These are phyloP conservation scores for Aspergillus quadricinctus DNA, from an alignment of 2,329 filamentous ascomycete genomes.

Conservation along the genomic window DNA sequence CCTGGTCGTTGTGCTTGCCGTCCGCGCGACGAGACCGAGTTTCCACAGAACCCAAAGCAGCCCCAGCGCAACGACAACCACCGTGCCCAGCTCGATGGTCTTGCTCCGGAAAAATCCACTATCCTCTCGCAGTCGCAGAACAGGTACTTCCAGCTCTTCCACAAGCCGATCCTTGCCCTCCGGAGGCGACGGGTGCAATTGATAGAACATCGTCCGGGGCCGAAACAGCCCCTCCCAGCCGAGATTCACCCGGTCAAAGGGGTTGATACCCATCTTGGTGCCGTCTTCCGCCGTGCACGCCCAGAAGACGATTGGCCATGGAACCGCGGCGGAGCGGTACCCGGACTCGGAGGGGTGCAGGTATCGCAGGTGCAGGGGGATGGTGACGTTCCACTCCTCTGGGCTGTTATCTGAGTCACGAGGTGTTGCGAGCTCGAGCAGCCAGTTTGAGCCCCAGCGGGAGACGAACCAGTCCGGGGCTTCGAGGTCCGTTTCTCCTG, in stretches of 20 bases:
- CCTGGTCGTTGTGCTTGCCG: constrained; percentile 20
- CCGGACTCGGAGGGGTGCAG: constrained; percentile 59
- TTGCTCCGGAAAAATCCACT: constrained; percentile 36
- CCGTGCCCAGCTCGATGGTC: constrained; percentile 53
- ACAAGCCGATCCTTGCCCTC: constrained; percentile 36
- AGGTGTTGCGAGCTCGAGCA: constrained; percentile 68
- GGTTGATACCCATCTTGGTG: constrained; percentile 67
- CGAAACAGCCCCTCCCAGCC: constrained; percentile 81
- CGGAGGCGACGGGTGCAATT: constrained; percentile 57
- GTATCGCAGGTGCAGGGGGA: constrained; percentile 86
- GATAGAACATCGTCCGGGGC: constrained; percentile 76
- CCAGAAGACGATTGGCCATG: constrained; percentile 87
- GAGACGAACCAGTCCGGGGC: constrained; percentile 75
- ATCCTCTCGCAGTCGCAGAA: constrained; percentile 53
- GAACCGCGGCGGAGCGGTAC: constrained; percentile 55
- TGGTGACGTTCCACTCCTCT: constrained; percentile 37
- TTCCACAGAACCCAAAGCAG: constrained; percentile 68
- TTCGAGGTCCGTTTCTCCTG: constrained; percentile 80
- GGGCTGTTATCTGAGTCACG: constrained; percentile 1
- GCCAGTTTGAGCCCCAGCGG: constrained; percentile 72
- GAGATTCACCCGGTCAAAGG: constrained; percentile 80
- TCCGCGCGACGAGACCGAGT: constrained; percentile 36
- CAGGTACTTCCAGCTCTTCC: constrained; percentile 59
- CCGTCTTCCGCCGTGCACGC: constrained; percentile 63
- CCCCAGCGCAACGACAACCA: constrained; percentile 56